Percentiles rank a stretch among this genome's conserved stretches.
These are phyloP conservation scores for Rubia tinctorum DNA, from an alignment of 305 asterid genomes.

Conservation along the genomic window DNA sequence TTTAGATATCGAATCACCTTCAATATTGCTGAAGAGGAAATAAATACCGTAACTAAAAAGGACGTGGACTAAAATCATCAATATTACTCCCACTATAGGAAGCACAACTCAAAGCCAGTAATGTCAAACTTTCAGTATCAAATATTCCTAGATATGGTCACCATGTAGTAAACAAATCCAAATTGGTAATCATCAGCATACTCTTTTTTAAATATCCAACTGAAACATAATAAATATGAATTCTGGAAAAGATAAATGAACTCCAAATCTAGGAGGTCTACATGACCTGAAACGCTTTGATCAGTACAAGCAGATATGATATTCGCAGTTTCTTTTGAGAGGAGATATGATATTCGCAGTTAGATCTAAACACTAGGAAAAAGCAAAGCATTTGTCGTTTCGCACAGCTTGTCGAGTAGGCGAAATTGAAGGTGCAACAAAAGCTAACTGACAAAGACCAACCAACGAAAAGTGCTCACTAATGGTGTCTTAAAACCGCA, in stretches of 20 bases:
- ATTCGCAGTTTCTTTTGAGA: neutral
- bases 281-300: neutral
- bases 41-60: neutral
- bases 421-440: neutral
- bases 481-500: neutral
- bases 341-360: neutral
- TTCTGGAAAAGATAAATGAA: neutral
- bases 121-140: neutral
- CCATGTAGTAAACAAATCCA: neutral
- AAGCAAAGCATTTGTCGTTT: neutral
- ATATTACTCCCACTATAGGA: neutral
- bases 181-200: neutral
- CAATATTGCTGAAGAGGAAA: neutral
- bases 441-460: neutral
- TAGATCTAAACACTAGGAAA: neutral
- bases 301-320: neutral
- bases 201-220: neutral
- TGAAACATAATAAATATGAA: neutral
- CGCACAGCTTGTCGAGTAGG: neutral
- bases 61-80: neutral
- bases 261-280: neutral
- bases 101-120: neutral
- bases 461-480: neutral
- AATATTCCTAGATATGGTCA: neutral
- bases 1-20: neutral